Evolutionary conservation across 2,329 filamentous ascomycete genomes (phyloP), one percentile per base, ranked within the genome.

Genomic region (Acephala macrosclerotiorum): DNA sequence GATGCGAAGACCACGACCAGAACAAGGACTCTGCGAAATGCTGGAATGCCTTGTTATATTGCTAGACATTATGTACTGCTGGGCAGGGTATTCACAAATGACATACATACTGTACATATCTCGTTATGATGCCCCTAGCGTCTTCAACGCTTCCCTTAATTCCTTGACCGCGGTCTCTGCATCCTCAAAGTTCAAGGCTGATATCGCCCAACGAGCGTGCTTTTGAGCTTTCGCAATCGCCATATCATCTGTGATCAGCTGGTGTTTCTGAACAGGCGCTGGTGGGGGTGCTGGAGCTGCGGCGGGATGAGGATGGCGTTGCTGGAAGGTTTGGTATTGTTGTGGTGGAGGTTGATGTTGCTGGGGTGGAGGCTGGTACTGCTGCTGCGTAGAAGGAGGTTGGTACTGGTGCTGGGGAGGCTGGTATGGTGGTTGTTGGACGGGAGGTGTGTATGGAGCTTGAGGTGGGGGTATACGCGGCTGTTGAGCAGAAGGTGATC

Each of bases 201-300:
- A 97, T 49, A 98, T 97, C 0, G 96, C 96, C 93, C 93, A 99
- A 74, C 93, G 94, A 1, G 95, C 94, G 80, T 98, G 96, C 77
- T 98, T 99, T 77, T 97, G 94, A 4, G 96, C 95, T 72, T 89
- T 86, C 40, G 87, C 82, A 40, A 97, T 90, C 0, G 91, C 84
- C 66, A 84, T 81, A 70, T 94, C 90, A 69, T 97, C 93, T 12
- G 79, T 82, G 4, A 79, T 81, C 61, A 91, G 85, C 5, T 83
- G 67, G 6, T 64, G 26, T 14, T 67, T 69, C 7, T 72, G 66
- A 51, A 69, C 64, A 35, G 74, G 70, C n/a, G 72, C 29, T 70
- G 63, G 25, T 11, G 64, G 62, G n/a, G 65, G 68, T 1, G 77
- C 72, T n/a, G 74, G 74, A 35, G 76, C 68, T 20, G 60, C 29